Evolutionary conservation across 1,139 yeast genomes (phyloP).

Genomic region (Sugiyamaella japonica): DNA sequence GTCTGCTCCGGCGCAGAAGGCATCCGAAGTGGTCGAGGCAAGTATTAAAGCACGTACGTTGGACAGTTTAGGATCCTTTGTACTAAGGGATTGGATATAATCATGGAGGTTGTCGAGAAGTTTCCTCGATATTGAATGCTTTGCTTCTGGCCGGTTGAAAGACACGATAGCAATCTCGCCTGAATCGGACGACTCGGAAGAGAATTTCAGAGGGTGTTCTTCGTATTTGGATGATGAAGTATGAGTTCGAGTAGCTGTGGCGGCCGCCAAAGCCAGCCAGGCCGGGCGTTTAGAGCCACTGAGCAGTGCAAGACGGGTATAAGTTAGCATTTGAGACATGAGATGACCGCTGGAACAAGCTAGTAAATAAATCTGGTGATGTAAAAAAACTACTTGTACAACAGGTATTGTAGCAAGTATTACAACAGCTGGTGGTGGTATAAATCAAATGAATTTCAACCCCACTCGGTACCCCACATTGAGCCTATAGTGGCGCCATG

Average conservation of each 20-base stretch:
- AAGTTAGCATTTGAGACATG: not conserved
- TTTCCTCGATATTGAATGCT: slow-evolving; percentile 37
- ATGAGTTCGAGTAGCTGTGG: not conserved
- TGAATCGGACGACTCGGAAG: slow-evolving; percentile 8
- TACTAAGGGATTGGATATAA: slow-evolving; percentile 29
- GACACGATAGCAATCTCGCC: slow-evolving; percentile 33
- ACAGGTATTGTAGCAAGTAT: not conserved
- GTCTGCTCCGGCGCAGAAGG: slow-evolving; percentile 42
- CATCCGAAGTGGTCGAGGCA: slow-evolving; percentile 33
- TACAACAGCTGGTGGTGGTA: too few relatives aligned
- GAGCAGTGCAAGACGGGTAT: not conserved
- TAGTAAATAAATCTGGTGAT: not conserved
- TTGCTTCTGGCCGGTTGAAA: slow-evolving; percentile 38
- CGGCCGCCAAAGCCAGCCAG: not conserved
- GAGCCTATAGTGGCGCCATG: not conserved
- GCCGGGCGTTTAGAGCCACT: not conserved
- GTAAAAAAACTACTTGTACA: too few relatives aligned
- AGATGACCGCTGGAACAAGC: too few relatives aligned
- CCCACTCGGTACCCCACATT: not conserved
- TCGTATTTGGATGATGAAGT: not conserved
- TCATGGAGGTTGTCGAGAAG: slow-evolving; percentile 34
- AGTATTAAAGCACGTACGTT: slow-evolving; percentile 36
- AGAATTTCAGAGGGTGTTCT: slow-evolving; percentile 4
- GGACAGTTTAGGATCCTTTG: slow-evolving; percentile 25
- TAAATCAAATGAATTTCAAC: too few relatives aligned